Base-by-base conservation (phyloP, 2,329 filamentous ascomycete species). In the Thelonectria discophora region DNA sequence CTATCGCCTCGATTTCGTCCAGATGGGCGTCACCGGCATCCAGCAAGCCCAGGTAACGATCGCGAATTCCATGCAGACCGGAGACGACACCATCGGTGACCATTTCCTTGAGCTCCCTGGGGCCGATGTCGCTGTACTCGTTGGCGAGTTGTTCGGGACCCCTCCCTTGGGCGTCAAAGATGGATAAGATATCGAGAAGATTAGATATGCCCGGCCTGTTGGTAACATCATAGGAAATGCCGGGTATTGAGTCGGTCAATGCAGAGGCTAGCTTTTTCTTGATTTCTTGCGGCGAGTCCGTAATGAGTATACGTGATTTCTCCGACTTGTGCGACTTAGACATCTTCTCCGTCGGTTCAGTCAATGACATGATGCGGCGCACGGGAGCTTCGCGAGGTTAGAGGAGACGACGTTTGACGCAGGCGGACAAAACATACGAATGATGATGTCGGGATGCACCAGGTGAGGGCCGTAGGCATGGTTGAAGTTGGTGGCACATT, bases 401-500 rank as follows among this genome's bases (percentile, higher is more conserved):
- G 42, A 6, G 17, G 34, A 18, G 3, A 24, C 9, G 27, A n/a
- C 20, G 7, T n/a, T n/a, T 9, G 7, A 27, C 9, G 1, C 5
- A 3, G 17, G 7, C 10, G 12, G 12, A 24, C 27, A 30, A 24
- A n/a, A 60, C 73, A 69, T 80, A 92, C 92, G 90, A 27, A 92
- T 85, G 43, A 96, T 79, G 1, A 91, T 90, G 68, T 90, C 80
- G 0, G 93, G 92, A 1, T 84, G 74, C 0, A 89, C 80, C 3
- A 97, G 76, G 13, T 80, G 83, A n/a, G 86, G 76, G 1, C 86
- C 86, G 69, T 91, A 92, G 2, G 85, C 78, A 72, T 91, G 83
- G 76, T 98, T 97, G 80, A 99, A 98, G 73, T 91, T 91, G 62
- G 87, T 90, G 9, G 90, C 95, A 65, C 93, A 90, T 74, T 96